phyloP scores from a whole-genome alignment of 2,329 filamentous ascomycete genomes.

The Pyrenochaeta sp. region DNA sequence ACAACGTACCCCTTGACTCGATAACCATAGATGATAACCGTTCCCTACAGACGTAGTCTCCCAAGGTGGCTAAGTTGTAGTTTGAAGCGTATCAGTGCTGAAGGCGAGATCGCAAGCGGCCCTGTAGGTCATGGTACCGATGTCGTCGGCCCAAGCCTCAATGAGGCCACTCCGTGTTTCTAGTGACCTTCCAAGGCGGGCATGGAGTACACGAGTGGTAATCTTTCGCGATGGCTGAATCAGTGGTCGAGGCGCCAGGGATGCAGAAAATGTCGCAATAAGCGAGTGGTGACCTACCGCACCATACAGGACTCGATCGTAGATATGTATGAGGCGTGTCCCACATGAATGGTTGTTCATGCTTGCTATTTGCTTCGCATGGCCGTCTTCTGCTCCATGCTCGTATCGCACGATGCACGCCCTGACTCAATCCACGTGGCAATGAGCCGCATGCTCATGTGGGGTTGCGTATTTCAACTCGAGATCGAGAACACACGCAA shows the following conservation, averaged over 20 bases:
- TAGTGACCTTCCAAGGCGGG: slow-evolving; percentile 3
- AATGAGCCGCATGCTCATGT: not conserved
- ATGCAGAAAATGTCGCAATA: not conserved
- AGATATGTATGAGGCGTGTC: slow-evolving; percentile 3
- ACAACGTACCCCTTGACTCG: not conserved
- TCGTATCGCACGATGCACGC: not conserved
- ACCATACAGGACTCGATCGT: not conserved
- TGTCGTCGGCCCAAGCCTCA: not conserved
- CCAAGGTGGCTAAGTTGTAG: not conserved
- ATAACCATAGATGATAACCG: not conserved
- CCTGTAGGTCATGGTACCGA: not conserved
- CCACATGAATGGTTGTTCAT: not conserved
- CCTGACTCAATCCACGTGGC: not conserved
- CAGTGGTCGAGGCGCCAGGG: not conserved
- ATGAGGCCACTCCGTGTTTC: not conserved
- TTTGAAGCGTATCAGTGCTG: not conserved
- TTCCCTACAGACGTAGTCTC: not conserved
- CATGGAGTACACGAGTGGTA: slow-evolving; percentile 1
- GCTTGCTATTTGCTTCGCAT: not conserved
- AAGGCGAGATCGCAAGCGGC: not conserved
- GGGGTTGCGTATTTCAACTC: not conserved
- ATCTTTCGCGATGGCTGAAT: not conserved
- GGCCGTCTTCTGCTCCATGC: not conserved
- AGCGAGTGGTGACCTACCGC: slow-evolving; percentile 6
- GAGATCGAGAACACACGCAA: not conserved